Conservation (phyloP, 106 monocot genomes). For the Xerophyta viscosa region DNA sequence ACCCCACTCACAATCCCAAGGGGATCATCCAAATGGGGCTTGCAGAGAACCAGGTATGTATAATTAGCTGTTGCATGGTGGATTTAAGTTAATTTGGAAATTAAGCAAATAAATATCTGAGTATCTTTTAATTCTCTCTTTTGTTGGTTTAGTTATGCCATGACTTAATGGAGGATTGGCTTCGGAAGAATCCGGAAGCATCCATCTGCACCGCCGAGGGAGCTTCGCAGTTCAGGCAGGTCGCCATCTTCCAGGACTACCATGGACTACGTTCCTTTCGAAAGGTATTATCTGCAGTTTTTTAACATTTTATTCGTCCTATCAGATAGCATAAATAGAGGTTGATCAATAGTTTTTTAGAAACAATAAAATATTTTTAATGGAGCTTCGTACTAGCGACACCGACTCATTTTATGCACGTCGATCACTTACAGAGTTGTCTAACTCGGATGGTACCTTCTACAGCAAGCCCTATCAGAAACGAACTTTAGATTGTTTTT, state of each 20-base stretch:
- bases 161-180: conserved; percentile 50
- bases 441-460: too few relatives aligned
- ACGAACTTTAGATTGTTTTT: too few relatives aligned
- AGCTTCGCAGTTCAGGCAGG: conserved; percentile 24
- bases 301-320: too few relatives aligned
- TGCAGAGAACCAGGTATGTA: conserved; percentile 42
- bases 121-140: neutral
- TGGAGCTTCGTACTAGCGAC: too few relatives aligned
- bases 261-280: conserved; percentile 49
- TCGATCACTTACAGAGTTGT: too few relatives aligned
- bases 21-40: conserved; percentile 81
- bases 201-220: conserved; percentile 64
- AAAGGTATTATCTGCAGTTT: conserved; percentile 34
- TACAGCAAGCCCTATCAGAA: too few relatives aligned
- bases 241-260: conserved; percentile 68
- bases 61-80: neutral
- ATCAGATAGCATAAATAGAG: neutral
- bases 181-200: conserved; percentile 30
- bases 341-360: neutral
- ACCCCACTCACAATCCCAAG: conserved; percentile 19
- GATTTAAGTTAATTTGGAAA: neutral
- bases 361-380: neutral
- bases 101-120: too few relatives aligned
- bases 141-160: conserved; percentile 34
- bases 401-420: too few relatives aligned